Base-by-base conservation (phyloP, 352 stramenopile genomes). In the Phytophthora quininea region DNA sequence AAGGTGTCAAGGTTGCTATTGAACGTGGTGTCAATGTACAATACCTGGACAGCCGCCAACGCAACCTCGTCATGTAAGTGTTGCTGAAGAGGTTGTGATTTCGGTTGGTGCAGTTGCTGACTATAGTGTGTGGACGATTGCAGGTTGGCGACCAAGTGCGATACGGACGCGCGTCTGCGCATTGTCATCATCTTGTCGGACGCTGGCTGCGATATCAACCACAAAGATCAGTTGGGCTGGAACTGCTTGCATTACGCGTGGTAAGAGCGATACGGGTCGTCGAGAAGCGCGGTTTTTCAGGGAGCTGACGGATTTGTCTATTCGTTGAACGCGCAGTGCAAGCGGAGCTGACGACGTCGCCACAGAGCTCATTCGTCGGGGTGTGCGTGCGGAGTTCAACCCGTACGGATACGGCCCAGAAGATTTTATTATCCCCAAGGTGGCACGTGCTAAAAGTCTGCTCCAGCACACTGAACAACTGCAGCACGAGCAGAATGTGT, bases 241-340 rank as follows among this genome's bases (percentile, higher is more conserved):
- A 96, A 74, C 72, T 96, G 88, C 48, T 57, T 96, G 29, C 88
- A 96, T 58, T 93, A 96, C 58, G 88, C 88, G 30, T 96, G 88
- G 87, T 95, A 82, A 37, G 71, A 69, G 12, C 4, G 3, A 50
- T 43, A 33, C 6, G 15, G 32, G 35, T 31, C 45, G 19, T 15
- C 59, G 31, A 19, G 38, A 38, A 24, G 19, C 19, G 19, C 19
- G 19, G 19, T 24, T 24, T 24, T 24, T 24, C 19, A 24, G 19
- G 19, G 19, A 24, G 38, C n/a, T 47, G 27, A 48, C 15, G 37
- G 38, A 19, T 49, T 24, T 7, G 43, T 62, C 19, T 24, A 24
- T 24, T 24, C 40, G 24, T n/a, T 62, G 24, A 54, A 52, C 15
- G 9, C 72, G 27, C 49, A 95, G 87, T 61, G 88, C 88, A 0